Conservation (phyloP, 768 basidiomycete genomes). For the Agrocybe pediades region DNA sequence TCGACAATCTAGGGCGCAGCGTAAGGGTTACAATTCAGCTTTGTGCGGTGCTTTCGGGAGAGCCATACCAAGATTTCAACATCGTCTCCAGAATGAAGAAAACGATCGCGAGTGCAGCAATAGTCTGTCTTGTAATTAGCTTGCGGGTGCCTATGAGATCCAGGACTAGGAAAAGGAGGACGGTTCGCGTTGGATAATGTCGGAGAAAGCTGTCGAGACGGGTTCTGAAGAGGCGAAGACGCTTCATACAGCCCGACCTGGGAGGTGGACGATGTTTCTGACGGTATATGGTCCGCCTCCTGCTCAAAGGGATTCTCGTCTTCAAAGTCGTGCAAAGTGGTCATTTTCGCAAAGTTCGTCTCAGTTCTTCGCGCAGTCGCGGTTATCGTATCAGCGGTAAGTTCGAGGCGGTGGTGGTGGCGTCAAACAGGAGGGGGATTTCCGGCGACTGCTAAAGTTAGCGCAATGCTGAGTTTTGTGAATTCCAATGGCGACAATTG, state of each 20-base stretch:
- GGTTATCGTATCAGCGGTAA: not conserved
- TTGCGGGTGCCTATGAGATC: constrained; percentile 53
- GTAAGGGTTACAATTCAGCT: constrained; percentile 7
- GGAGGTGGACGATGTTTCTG: constrained; percentile 55
- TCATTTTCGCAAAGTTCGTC: constrained; percentile 13
- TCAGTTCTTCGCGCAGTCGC: not conserved
- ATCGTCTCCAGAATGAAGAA: constrained; percentile 82
- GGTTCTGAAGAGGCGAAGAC: constrained; percentile 48
- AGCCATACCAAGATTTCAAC: constrained; percentile 74
- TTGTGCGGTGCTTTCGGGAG: not conserved
- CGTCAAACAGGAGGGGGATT: not conserved
- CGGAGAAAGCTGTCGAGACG: constrained; percentile 50
- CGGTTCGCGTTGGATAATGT: constrained; percentile 34
- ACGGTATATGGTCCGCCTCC: constrained; percentile 42
- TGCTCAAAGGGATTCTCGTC: constrained; percentile 73
- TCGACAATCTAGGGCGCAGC: constrained; percentile 73
- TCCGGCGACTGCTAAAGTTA: constrained; percentile 2
- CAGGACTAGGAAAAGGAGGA: constrained; percentile 58
- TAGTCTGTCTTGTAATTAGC: constrained; percentile 72
- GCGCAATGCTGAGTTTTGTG: not conserved
- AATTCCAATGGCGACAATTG: not conserved
- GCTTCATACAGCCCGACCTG: constrained; percentile 60
- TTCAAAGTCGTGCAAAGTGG: constrained; percentile 39
- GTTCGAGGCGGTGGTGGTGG: not conserved
- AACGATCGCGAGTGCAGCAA: constrained; percentile 75